These are phyloP conservation scores for Alternaria consortialis DNA, from an alignment of 2,329 filamentous ascomycete species.

Conservation along the genomic window DNA sequence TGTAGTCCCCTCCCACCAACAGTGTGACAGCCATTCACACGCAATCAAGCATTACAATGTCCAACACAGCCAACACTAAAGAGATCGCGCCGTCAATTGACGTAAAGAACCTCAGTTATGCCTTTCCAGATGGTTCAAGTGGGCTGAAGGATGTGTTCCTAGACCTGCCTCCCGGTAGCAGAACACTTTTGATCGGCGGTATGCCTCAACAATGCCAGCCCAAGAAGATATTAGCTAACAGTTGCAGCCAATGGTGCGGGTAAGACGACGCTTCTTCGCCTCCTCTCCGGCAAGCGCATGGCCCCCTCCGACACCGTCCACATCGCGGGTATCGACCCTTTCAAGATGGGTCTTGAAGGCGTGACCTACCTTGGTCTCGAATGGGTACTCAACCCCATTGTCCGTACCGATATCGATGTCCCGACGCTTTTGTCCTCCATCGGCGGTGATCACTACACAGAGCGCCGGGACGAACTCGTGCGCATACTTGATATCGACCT, in stretches of 20 bases:
- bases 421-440: slow-evolving; percentile 83
- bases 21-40: neutral
- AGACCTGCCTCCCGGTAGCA: slow-evolving; percentile 79
- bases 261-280: slow-evolving; percentile 94
- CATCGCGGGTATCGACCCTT: slow-evolving; percentile 87
- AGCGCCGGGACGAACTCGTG: slow-evolving; percentile 85
- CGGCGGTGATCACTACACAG: slow-evolving; percentile 83
- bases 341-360: slow-evolving; percentile 87
- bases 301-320: slow-evolving; percentile 77
- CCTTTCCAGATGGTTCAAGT: slow-evolving; percentile 84
- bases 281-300: slow-evolving; percentile 94
- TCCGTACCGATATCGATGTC: slow-evolving; percentile 93
- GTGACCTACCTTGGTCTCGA: slow-evolving; percentile 97
- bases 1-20: slow-evolving; percentile 22
- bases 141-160: slow-evolving; percentile 79
- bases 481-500: slow-evolving; percentile 90
- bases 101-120: slow-evolving; percentile 82
- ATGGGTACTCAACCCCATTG: slow-evolving; percentile 97
- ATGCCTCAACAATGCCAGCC: slow-evolving; percentile 28
- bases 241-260: slow-evolving; percentile 85
- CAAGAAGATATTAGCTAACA: slow-evolving; percentile 22
- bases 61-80: slow-evolving; percentile 25
- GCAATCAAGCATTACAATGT: slow-evolving; percentile 26
- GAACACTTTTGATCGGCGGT: slow-evolving; percentile 91
- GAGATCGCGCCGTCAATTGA: slow-evolving; percentile 68